Evolutionary conservation across 371 early-diverging fungal genomes (phyloP).

Genomic region (Choanephora cucurbitarum): DNA sequence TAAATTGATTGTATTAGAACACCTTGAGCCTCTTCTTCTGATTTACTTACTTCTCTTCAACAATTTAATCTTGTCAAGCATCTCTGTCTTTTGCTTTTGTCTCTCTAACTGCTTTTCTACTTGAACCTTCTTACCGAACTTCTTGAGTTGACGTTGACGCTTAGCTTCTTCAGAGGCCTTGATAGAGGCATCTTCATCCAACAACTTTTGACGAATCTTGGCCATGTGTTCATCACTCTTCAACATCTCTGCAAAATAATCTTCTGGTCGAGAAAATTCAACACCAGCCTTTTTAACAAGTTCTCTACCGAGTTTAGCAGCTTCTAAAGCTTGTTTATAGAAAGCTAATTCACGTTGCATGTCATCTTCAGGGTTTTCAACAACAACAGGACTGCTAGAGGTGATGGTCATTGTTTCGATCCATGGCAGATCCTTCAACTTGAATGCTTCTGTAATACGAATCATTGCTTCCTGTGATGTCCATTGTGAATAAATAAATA

Average conservation of each 20-base stretch:
- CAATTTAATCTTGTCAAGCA: slow-evolving; percentile 86
- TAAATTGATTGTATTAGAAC: too few species aligned
- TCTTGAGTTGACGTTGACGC: slow-evolving; percentile 69
- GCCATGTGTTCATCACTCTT: slow-evolving; percentile 92
- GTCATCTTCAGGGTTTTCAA: slow-evolving; percentile 80
- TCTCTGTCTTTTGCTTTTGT: slow-evolving; percentile 81
- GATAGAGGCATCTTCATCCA: slow-evolving; percentile 80
- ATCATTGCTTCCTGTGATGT: slow-evolving; percentile 56
- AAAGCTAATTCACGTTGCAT: slow-evolving; percentile 90
- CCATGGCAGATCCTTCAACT: slow-evolving; percentile 75
- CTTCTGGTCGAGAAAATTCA: slow-evolving; percentile 82
- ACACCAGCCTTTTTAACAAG: slow-evolving; percentile 62
- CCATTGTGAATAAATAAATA: not conserved
- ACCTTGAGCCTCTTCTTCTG: too few species aligned
- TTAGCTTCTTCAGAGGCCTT: slow-evolving; percentile 86
- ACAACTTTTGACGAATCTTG: slow-evolving; percentile 76
- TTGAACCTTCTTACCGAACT: slow-evolving; percentile 98
- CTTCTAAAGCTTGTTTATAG: slow-evolving; percentile 84
- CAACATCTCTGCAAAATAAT: slow-evolving; percentile 96
- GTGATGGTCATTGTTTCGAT: slow-evolving; percentile 81
- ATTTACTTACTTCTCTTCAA: slow-evolving; percentile 89
- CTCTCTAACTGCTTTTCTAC: slow-evolving; percentile 82
- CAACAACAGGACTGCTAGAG: slow-evolving; percentile 55
- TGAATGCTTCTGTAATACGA: slow-evolving; percentile 65
- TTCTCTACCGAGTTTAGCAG: slow-evolving; percentile 67